A percentile compares a stretch with the other conserved stretches of the same genome.
Evolutionary conservation across 371 early-diverging fungal species (phyloP).

Genomic region (Rhizopus microsporus): DNA sequence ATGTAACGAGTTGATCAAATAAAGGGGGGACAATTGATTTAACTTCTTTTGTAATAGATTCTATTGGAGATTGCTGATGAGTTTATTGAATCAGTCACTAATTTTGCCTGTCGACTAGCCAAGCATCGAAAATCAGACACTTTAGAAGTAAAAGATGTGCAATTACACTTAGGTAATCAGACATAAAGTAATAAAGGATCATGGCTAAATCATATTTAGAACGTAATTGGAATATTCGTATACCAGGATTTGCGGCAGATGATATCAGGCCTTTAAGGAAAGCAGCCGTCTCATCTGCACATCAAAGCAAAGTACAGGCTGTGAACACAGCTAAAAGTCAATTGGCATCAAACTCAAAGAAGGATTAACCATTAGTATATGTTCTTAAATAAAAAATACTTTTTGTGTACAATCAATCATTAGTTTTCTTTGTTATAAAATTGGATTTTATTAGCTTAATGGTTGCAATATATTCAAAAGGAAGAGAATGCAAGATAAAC

Average conservation of each 20-base stretch:
- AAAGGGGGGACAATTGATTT: neutral
- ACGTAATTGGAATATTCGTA: constrained; percentile 92
- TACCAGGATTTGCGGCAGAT: constrained; percentile 88
- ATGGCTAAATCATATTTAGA: constrained; percentile 44
- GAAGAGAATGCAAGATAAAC: too few relatives aligned
- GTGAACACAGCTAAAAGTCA: constrained; percentile 60
- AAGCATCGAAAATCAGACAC: constrained; percentile 86
- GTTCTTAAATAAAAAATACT: too few relatives aligned
- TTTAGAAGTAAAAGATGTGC: constrained; percentile 89
- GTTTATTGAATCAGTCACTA: constrained; percentile 88
- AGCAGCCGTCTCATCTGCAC: constrained; percentile 58
- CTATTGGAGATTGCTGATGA: constrained; percentile 90
- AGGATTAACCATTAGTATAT: constrained; percentile 2
- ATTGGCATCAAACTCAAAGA: constrained; percentile 9
- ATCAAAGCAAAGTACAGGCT: constrained; percentile 71
- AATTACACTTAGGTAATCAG: constrained; percentile 80
- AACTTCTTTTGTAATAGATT: constrained; percentile 47
- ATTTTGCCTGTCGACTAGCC: constrained; percentile 85
- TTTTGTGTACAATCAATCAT: too few relatives aligned
- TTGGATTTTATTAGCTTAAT: too few relatives aligned
- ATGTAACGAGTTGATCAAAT: constrained; percentile 15
- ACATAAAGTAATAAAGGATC: neutral
- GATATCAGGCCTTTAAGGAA: constrained; percentile 79
- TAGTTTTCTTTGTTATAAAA: too few relatives aligned
- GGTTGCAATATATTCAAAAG: too few relatives aligned